phyloP scores from a whole-genome alignment of 768 basidiomycete genomes.

The Boletus huronensis region DNA sequence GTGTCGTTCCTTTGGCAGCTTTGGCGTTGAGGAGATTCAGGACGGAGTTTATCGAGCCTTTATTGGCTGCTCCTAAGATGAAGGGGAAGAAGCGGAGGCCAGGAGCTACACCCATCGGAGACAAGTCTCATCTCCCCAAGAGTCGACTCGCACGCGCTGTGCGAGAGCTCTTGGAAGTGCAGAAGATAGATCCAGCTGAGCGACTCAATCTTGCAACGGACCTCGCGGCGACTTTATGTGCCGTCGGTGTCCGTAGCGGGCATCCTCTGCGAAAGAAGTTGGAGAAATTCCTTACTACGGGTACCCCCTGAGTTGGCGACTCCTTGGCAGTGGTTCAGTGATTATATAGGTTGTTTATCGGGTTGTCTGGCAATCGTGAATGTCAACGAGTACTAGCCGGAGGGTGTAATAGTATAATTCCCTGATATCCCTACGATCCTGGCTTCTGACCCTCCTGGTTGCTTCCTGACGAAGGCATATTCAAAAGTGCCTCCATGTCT shows the following conservation, averaged over 20 bases:
- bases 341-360: conserved; percentile 3
- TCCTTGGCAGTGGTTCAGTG: neutral
- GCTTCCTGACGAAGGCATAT: conserved; percentile 34
- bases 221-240: conserved; percentile 48
- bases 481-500: conserved; percentile 55
- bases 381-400: neutral
- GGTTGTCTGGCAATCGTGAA: neutral
- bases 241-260: conserved; percentile 55
- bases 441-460: conserved; percentile 26
- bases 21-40: conserved; percentile 71
- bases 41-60: conserved; percentile 66
- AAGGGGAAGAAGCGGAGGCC: conserved; percentile 46
- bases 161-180: conserved; percentile 58
- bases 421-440: conserved; percentile 10
- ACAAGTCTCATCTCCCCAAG: conserved; percentile 46
- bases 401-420: neutral
- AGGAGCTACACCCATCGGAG: conserved; percentile 42
- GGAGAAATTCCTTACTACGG: conserved; percentile 47
- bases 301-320: conserved; percentile 3
- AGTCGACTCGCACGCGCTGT: conserved; percentile 67
- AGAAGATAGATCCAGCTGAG: conserved; percentile 45
- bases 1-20: conserved; percentile 59
- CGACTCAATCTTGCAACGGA: conserved; percentile 44
- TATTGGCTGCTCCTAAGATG: conserved; percentile 64
- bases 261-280: conserved; percentile 68